Evolutionary conservation across 345 rosid species (phyloP).

Genomic region (Bruguiera sexangula): DNA sequence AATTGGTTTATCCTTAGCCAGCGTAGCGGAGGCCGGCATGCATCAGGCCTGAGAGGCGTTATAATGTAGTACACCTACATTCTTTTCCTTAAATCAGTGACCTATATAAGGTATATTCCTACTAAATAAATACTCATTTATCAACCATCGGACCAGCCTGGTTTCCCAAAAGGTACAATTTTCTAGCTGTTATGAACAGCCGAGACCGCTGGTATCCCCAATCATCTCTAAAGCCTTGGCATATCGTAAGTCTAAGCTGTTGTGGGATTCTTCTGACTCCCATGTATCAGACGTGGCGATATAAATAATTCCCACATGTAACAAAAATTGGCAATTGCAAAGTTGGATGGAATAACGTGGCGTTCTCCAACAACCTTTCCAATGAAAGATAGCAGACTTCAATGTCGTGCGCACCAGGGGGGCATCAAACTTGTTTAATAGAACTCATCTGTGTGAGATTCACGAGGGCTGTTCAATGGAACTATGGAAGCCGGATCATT

Average conservation of each 20-base stretch:
- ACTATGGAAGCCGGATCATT: not conserved
- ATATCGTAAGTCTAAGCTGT: too few relatives aligned
- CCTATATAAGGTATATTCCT: not conserved
- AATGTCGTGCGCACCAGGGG: not conserved
- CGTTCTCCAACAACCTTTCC: too few relatives aligned
- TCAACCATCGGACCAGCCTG: not conserved
- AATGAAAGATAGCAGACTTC: too few relatives aligned
- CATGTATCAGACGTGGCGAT: too few relatives aligned
- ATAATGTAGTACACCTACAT: not conserved
- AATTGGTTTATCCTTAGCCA: constrained; percentile 18
- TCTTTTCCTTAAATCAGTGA: not conserved
- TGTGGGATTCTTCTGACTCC: too few relatives aligned
- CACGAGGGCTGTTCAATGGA: not conserved
- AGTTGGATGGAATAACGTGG: too few relatives aligned
- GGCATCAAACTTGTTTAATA: not conserved
- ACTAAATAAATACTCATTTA: not conserved
- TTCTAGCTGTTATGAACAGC: too few relatives aligned
- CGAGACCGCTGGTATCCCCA: too few relatives aligned
- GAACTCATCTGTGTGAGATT: too few relatives aligned
- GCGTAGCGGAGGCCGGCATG: constrained; percentile 11
- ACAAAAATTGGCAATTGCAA: too few relatives aligned
- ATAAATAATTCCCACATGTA: too few relatives aligned
- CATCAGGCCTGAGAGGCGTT: constrained; percentile 12
- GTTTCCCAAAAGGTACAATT: not conserved
- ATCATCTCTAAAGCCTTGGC: too few relatives aligned